Conservation (phyloP, 2,329 filamentous ascomycete genomes). For the Chaetomium sp. region DNA sequence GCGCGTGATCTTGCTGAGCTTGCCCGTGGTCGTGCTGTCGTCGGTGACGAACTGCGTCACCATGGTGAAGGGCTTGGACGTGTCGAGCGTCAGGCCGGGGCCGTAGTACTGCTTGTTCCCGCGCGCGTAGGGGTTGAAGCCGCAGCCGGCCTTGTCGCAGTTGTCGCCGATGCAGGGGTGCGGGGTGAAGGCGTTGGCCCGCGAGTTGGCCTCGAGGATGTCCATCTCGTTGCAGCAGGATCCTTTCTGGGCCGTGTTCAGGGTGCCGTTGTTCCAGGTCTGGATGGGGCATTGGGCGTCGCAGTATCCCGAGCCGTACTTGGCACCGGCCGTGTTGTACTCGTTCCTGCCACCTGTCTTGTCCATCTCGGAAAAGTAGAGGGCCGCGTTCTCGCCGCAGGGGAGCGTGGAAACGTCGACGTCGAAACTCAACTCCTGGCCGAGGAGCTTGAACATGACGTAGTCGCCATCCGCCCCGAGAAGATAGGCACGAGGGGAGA, state of each 20-base stretch:
- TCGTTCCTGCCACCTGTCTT: slow-evolving; percentile 54
- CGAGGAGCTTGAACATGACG: slow-evolving; percentile 58
- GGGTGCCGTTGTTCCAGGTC: slow-evolving; percentile 53
- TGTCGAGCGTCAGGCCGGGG: slow-evolving; percentile 34
- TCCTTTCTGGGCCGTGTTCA: slow-evolving; percentile 47
- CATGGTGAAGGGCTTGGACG: slow-evolving; percentile 41
- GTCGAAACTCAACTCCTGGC: slow-evolving; percentile 64
- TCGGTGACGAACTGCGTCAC: slow-evolving; percentile 52
- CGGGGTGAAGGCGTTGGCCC: slow-evolving; percentile 49
- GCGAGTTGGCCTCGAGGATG: slow-evolving; percentile 57
- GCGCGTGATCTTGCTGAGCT: slow-evolving; percentile 48
- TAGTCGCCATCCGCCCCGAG: slow-evolving; percentile 57
- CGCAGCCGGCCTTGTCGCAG: slow-evolving; percentile 49
- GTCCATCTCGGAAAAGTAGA: slow-evolving; percentile 61
- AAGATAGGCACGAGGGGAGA: slow-evolving; percentile 56
- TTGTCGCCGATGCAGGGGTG: slow-evolving; percentile 46
- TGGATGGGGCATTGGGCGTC: slow-evolving; percentile 46
- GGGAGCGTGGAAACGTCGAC: slow-evolving; percentile 63
- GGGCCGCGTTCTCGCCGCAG: slow-evolving; percentile 65
- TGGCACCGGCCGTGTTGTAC: slow-evolving; percentile 55
- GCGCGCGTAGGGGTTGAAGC: slow-evolving; percentile 40
- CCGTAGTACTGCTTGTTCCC: slow-evolving; percentile 43
- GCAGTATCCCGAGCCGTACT: slow-evolving; percentile 51
- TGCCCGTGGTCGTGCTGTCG: slow-evolving; percentile 31
- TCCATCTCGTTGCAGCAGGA: slow-evolving; percentile 60